phyloP scores from a whole-genome alignment of 2,329 filamentous ascomycete species.

The Pseudogymnoascus sp. region DNA sequence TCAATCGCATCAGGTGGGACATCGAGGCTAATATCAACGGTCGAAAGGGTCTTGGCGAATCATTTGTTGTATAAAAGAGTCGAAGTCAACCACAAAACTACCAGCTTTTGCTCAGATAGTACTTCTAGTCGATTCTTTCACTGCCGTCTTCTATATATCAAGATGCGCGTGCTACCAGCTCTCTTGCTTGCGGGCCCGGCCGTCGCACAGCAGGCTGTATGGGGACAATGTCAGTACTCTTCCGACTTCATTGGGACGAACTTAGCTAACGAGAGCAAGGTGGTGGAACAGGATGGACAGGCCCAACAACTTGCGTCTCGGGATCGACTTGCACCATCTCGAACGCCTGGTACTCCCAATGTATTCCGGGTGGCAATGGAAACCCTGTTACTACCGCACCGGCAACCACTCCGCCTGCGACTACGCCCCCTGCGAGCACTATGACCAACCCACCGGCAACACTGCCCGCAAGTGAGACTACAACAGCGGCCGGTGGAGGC shows the following conservation, averaged over 20 bases:
- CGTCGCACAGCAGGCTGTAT: background rate
- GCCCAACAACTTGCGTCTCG: conserved; percentile 17
- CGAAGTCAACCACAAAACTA: background rate
- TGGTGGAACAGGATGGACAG: conserved; percentile 14
- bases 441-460: background rate
- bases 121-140: background rate
- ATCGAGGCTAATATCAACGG: conserved; percentile 3
- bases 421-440: background rate
- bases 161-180: background rate
- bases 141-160: background rate
- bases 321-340: conserved; percentile 14
- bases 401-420: background rate
- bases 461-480: background rate
- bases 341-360: conserved; percentile 23
- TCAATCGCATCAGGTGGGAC: background rate
- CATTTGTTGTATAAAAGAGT: background rate
- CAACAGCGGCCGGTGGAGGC: background rate
- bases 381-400: background rate
- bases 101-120: background rate
- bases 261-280: background rate
- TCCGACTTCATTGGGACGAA: background rate
- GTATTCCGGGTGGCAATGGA: conserved; percentile 12
- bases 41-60: background rate
- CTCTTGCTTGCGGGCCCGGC: conserved; percentile 1
- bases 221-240: background rate